These are phyloP conservation scores for Diaporthe caulivora DNA, from an alignment of 2,329 filamentous ascomycete species.

Conservation along the genomic window DNA sequence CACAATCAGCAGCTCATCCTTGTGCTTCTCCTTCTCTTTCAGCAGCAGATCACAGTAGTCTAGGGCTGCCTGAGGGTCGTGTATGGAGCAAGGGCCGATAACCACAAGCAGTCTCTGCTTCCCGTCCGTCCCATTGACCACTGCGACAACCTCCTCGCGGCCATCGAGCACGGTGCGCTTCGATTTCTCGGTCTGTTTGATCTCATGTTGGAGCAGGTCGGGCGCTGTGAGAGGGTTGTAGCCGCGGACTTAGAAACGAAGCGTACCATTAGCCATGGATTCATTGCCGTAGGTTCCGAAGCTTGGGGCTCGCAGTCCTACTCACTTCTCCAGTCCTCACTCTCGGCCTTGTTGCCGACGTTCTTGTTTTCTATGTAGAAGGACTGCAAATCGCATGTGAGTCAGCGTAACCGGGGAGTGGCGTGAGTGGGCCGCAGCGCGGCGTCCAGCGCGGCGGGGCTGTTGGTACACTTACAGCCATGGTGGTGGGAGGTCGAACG, in stretches of 20 bases:
- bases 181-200: conserved; percentile 70
- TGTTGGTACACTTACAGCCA: conserved; percentile 50
- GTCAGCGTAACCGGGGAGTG: conserved; percentile 39
- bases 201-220: conserved; percentile 95
- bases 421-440: conserved; percentile 19
- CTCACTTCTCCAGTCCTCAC: conserved; percentile 88
- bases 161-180: conserved; percentile 72
- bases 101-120: conserved; percentile 77
- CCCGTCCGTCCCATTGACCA: conserved; percentile 70
- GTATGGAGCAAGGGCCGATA: conserved; percentile 96
- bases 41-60: conserved; percentile 92
- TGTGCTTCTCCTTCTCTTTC: conserved; percentile 86
- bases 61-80: conserved; percentile 90
- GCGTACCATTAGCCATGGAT: conserved; percentile 43
- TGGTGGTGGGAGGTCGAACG: conserved; percentile 40
- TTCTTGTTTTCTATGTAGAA: conserved; percentile 85
- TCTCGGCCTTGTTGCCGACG: conserved; percentile 79
- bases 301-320: conserved; percentile 39
- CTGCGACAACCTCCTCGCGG: conserved; percentile 74
- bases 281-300: conserved; percentile 1
- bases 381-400: conserved; percentile 53
- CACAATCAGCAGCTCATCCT: conserved; percentile 90
- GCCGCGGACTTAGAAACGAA: conserved; percentile 73
- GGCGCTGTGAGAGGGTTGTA: conserved; percentile 95
- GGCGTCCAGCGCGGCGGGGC: conserved; percentile 13